Base-by-base conservation (phyloP, 2,329 filamentous ascomycete species). In the Colletotrichum brevisporum region DNA sequence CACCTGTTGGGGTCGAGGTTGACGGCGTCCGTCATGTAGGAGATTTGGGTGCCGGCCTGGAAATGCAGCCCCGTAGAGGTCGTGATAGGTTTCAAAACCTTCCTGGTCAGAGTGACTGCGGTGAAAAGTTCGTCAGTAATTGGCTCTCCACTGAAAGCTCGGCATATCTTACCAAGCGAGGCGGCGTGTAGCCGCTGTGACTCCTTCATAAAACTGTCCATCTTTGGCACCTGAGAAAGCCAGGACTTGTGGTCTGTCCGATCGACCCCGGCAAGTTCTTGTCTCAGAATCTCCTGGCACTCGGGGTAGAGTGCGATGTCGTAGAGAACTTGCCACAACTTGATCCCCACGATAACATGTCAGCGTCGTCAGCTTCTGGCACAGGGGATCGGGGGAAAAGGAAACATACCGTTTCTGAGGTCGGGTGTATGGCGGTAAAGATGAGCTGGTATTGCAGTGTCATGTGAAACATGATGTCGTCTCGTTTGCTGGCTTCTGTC, bases 201-300 rank as follows among this genome's bases (percentile, higher is more conserved):
- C 26, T 64, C 62, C 36, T 64, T 64, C 45, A 64, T 58, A 18
- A 64, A 64, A 36, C 62, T 64, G n/a, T 58, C 62, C 62, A 64
- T 58, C 24, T 64, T 64, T 4, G 36, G 45, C 12, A 64, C 24
- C 21, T 52, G 45, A 18, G 36, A 41, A n/a, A 64, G 53, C 62
- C 62, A 52, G 5, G 24, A 45, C 45, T 12, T 51, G 12, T 53
- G 21, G 41, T 55, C 41, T 24, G 45, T 24, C 12, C 45, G 21
- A 58, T 52, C 62, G 51, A 58, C 21, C 6, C 24, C 53, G 16
- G 31, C 12, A 9, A 64, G 12, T 64, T 64, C 62, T 12, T 51
- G 9, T 27, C 62, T n/a, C 9, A 64, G 16, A 12, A 51, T 57
- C 12, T 52, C 62, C 13, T 51, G 45, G 16, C 31, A 58, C 4